A percentile compares a stretch with the other conserved stretches of the same genome.
phyloP scores from a whole-genome alignment of 768 basidiomycete species.

The Cantharellus anzutake region DNA sequence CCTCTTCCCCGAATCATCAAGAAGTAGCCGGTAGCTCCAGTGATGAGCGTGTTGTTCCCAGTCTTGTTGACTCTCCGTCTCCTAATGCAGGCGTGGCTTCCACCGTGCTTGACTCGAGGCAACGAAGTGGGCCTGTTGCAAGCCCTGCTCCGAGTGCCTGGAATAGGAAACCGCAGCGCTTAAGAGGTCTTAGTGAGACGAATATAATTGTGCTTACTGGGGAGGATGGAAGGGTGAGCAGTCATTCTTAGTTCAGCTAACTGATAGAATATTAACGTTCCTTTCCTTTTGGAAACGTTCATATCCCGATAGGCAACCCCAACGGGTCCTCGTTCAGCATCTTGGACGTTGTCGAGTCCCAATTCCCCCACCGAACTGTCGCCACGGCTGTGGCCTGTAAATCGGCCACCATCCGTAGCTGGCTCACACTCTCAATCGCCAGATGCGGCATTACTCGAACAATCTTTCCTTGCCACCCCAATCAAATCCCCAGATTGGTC shows the following conservation, averaged over 20 bases:
- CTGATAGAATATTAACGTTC: too few relatives aligned
- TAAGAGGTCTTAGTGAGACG: background rate
- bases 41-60: background rate
- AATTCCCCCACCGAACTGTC: constrained; percentile 29
- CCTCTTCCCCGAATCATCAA: background rate
- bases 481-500: constrained; percentile 8
- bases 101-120: background rate
- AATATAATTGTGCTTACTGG: too few relatives aligned
- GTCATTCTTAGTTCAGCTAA: too few relatives aligned
- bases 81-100: background rate
- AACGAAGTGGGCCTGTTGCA: background rate
- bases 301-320: constrained; percentile 27
- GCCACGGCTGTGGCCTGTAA: constrained; percentile 23
- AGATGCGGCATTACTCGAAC: background rate
- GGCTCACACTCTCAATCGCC: background rate
- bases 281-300: too few relatives aligned
- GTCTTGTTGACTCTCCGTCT: background rate
- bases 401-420: background rate
- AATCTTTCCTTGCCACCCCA: constrained; percentile 7
- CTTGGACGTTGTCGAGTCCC: constrained; percentile 47
- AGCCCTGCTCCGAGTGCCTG: background rate
- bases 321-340: constrained; percentile 17
- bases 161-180: background rate
- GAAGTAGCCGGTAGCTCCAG: background rate
- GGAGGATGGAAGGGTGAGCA: background rate